Evolutionary conservation across 768 basidiomycete species (phyloP), one percentile per base, ranked within the genome.

Genomic region (Sarcomyxa edulis): DNA sequence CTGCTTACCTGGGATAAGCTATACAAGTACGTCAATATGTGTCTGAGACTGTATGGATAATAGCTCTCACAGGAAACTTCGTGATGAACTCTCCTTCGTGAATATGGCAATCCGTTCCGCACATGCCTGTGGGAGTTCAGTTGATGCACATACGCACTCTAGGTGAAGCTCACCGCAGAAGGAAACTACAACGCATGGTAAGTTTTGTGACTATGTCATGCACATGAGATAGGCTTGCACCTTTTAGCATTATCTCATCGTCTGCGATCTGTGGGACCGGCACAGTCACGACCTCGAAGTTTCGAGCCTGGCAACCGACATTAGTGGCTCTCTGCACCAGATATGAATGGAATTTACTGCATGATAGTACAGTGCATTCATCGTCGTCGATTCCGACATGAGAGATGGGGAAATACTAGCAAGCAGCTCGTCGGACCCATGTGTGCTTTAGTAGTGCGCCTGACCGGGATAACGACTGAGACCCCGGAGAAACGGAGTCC

Each of bases 161-260:
- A n/a, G n/a, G n/a, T n/a, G n/a, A n/a, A n/a, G n/a, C n/a, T n/a
- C n/a, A n/a, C n/a, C n/a, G n/a, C 38, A 39, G 5, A 39, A 23
- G 5, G 38, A 39, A 12, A 39, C 38, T 39, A 21, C 21, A 6
- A n/a, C n/a, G n/a, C n/a, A n/a, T n/a, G n/a, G n/a, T n/a, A n/a
- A n/a, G n/a, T n/a, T n/a, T n/a, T n/a, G n/a, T n/a, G n/a, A n/a
- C n/a, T n/a, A n/a, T n/a, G n/a, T n/a, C n/a, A n/a, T n/a, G n/a
- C n/a, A n/a, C n/a, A n/a, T n/a, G n/a, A n/a, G n/a, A n/a, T n/a
- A n/a, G n/a, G n/a, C n/a, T 10, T 57, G 43, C 41, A 70, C 76
- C 73, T 62, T 80, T 78, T 52, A 81, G 66, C 34, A 80, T 62
- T 27, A 81, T 69, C 46, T 82, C 71, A 39, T 75, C 68, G 41